Evolutionary conservation across 108 stramenopile genomes (phyloP).

Genomic region (Skeletonema menzelii): DNA sequence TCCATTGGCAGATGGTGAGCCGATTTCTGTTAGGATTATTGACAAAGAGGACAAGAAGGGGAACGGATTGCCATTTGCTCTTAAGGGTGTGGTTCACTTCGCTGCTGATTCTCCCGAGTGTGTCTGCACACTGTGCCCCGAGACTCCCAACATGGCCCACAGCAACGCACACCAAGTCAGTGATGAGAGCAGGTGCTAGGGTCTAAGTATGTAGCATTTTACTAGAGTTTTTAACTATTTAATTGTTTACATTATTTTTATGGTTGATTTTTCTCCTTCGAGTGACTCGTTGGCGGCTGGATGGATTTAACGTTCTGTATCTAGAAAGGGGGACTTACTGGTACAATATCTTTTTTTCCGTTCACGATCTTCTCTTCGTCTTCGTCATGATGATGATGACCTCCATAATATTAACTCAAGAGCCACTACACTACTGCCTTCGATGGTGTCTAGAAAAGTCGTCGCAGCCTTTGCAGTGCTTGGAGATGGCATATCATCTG

Average conservation of each 20-base stretch:
- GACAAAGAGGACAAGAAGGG: conserved; percentile 46
- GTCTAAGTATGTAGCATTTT: not conserved
- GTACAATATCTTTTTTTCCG: too few species aligned
- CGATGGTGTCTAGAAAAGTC: too few species aligned
- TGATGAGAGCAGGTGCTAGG: not conserved
- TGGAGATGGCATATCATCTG: not conserved
- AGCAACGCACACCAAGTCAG: not conserved
- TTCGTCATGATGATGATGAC: too few species aligned
- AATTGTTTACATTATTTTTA: too few species aligned
- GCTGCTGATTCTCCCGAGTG: conserved; percentile 80
- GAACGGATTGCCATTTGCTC: conserved; percentile 43
- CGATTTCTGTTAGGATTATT: conserved; percentile 60
- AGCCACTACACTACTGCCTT: too few species aligned
- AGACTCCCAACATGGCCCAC: not conserved
- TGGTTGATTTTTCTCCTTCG: too few species aligned
- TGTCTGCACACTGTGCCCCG: conserved; percentile 81
- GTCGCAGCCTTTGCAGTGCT: not conserved
- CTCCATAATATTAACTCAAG: too few species aligned
- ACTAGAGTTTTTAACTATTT: not conserved
- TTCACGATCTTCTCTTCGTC: too few species aligned
- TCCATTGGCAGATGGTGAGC: conserved; percentile 67
- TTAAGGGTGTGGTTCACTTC: conserved; percentile 86
- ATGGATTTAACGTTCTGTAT: too few species aligned
- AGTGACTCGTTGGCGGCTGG: too few species aligned
- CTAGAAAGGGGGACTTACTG: too few species aligned